These are phyloP conservation scores for Quercus gilva DNA, from an alignment of 306 rosid species.

Conservation along the genomic window DNA sequence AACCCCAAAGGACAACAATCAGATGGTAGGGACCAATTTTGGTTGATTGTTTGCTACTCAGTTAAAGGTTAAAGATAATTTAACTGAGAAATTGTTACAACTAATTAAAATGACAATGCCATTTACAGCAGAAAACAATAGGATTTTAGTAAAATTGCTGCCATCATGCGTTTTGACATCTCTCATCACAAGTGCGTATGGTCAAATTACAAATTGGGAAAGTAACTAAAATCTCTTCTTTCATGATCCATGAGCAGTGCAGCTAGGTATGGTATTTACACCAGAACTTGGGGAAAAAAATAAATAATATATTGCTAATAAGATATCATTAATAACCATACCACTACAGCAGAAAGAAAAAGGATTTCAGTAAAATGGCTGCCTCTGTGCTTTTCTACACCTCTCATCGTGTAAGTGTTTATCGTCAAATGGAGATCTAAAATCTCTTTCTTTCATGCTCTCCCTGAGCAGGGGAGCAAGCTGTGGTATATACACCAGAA, in stretches of 20 bases:
- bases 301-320: slow-evolving; percentile 11
- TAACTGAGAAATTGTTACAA: neutral
- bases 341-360: too few species aligned
- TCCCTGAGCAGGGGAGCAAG: slow-evolving; percentile 37
- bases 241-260: slow-evolving; percentile 34
- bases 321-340: slow-evolving; percentile 22
- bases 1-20: neutral
- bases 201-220: slow-evolving; percentile 18
- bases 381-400: too few species aligned
- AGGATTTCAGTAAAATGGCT: too few species aligned
- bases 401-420: too few species aligned
- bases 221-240: slow-evolving; percentile 19
- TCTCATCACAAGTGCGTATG: slow-evolving; percentile 25
- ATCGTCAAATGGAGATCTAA: too few species aligned
- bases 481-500: slow-evolving; percentile 65
- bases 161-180: slow-evolving; percentile 13
- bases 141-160: neutral
- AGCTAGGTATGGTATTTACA: slow-evolving; percentile 64
- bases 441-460: slow-evolving; percentile 31
- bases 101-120: neutral
- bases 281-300: slow-evolving; percentile 23
- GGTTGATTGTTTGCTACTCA: neutral
- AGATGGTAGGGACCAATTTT: neutral
- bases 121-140: neutral
- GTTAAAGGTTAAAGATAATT: neutral